Conservation (phyloP, 2,329 filamentous ascomycete species). For the Trichophyton mentagrophytes region DNA sequence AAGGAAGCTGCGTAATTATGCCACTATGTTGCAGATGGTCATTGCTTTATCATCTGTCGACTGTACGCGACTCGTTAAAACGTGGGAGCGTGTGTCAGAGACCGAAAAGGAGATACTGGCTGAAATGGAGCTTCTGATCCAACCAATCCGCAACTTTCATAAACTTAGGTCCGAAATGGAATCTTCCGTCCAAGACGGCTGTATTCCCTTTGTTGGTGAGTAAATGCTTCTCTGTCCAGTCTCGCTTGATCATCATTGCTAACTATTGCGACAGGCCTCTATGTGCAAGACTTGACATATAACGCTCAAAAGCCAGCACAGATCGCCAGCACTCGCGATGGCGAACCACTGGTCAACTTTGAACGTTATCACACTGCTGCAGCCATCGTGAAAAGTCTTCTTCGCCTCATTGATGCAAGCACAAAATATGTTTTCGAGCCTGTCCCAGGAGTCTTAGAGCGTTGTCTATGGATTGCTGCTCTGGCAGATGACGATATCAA, state of each 20-base stretch:
- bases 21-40: slow-evolving; percentile 53
- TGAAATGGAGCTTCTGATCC: slow-evolving; percentile 48
- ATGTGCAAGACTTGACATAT: slow-evolving; percentile 54
- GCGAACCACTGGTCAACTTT: slow-evolving; percentile 52
- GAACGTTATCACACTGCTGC: slow-evolving; percentile 54
- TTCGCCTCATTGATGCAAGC: slow-evolving; percentile 51
- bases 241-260: background rate
- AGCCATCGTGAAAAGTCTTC: slow-evolving; percentile 50
- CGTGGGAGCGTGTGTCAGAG: slow-evolving; percentile 45
- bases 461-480: slow-evolving; percentile 52
- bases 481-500: slow-evolving; percentile 47
- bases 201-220: slow-evolving; percentile 53
- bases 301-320: slow-evolving; percentile 53
- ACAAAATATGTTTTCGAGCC: slow-evolving; percentile 48
- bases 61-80: slow-evolving; percentile 43
- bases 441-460: slow-evolving; percentile 45
- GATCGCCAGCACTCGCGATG: slow-evolving; percentile 34
- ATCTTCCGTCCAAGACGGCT: slow-evolving; percentile 46
- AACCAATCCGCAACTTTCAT: slow-evolving; percentile 51
- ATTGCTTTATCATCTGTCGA: slow-evolving; percentile 50
- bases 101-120: slow-evolving; percentile 44
- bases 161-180: slow-evolving; percentile 53
- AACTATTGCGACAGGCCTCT: slow-evolving; percentile 36
- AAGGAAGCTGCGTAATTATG: slow-evolving; percentile 49
- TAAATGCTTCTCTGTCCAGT: slow-evolving; percentile 4